phyloP scores from a whole-genome alignment of 768 basidiomycete species.

The Pholiota conissans region DNA sequence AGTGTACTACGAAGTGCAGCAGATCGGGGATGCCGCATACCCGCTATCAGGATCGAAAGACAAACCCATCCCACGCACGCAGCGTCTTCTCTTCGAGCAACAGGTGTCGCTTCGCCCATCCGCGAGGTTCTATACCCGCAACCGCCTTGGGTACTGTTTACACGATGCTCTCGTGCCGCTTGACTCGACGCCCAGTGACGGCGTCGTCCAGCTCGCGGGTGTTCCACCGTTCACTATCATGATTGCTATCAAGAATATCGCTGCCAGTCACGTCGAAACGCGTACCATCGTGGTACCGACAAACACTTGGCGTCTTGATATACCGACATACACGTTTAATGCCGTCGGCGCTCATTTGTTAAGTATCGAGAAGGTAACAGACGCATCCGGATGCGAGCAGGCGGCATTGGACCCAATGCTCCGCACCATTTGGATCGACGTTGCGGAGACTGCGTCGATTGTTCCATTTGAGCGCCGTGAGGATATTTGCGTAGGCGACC shows the following conservation, averaged over 20 bases:
- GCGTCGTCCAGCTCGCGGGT: conserved; percentile 72
- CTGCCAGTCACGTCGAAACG: conserved; percentile 61
- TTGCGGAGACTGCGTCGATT: conserved; percentile 95
- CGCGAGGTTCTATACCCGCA: conserved; percentile 70
- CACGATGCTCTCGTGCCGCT: conserved; percentile 62
- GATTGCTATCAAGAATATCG: conserved; percentile 75
- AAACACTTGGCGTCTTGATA: conserved; percentile 68
- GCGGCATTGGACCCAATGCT: conserved; percentile 59
- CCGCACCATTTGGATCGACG: conserved; percentile 80
- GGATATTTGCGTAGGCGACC: conserved; percentile 90
- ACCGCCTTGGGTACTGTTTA: conserved; percentile 73
- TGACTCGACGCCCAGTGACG: conserved; percentile 53
- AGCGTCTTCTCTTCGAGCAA: conserved; percentile 81
- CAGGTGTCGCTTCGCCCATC: conserved; percentile 80
- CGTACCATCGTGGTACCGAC: conserved; percentile 51
- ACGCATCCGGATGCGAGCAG: conserved; percentile 83
- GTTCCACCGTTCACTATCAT: conserved; percentile 82
- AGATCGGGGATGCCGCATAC: conserved; percentile 84
- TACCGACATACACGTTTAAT: conserved; percentile 70
- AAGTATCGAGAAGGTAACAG: conserved; percentile 73
- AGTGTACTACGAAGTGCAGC: conserved; percentile 89
- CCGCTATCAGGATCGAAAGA: conserved; percentile 69
- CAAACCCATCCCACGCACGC: conserved; percentile 62
- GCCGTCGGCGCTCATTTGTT: conserved; percentile 83
- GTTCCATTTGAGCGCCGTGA: conserved; percentile 75